Conservation (phyloP, 1,284 basidiomycete species). For the Pholiota adiposa region DNA sequence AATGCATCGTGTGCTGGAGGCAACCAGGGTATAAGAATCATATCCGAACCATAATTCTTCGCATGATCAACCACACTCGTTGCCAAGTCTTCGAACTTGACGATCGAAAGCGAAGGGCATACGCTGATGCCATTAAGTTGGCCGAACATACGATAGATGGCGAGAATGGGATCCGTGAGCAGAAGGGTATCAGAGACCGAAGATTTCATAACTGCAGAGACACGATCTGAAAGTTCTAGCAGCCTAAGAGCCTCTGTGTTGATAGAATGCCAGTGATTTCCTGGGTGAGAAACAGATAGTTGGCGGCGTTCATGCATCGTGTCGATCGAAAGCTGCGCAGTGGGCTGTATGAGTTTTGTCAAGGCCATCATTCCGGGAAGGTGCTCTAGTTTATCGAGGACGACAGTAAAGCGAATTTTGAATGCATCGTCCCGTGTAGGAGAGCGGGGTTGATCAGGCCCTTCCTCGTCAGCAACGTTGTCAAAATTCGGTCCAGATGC, state of each 20-base stretch:
- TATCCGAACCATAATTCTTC: conserved; percentile 61
- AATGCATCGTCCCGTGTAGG: conserved; percentile 32
- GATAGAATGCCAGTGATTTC: conserved; percentile 20
- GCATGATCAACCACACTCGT: conserved; percentile 72
- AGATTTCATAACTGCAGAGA: conserved; percentile 89
- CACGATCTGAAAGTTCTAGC: conserved; percentile 90
- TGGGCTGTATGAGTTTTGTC: conserved; percentile 63
- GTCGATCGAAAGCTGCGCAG: conserved; percentile 11
- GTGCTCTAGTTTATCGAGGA: conserved; percentile 92
- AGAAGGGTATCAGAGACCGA: conserved; percentile 75
- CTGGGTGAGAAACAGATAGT: conserved; percentile 15
- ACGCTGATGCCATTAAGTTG: conserved; percentile 76
- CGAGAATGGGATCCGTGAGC: conserved; percentile 79
- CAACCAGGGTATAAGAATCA: conserved; percentile 88
- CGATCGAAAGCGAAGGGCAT: conserved; percentile 69
- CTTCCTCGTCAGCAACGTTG: conserved; percentile 44
- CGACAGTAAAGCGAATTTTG: conserved; percentile 74
- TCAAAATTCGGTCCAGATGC: conserved; percentile 50
- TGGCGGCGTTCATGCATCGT: conserved; percentile 7
- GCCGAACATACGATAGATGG: conserved; percentile 86
- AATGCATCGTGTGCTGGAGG: conserved; percentile 53
- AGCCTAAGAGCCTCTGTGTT: conserved; percentile 79
- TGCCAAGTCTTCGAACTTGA: conserved; percentile 72
- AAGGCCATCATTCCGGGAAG: conserved; percentile 77
- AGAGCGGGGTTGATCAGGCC: conserved; percentile 20